Evolutionary conservation across 176 grass and related monocot genomes (phyloP).

Genomic region (Musa itinerans): DNA sequence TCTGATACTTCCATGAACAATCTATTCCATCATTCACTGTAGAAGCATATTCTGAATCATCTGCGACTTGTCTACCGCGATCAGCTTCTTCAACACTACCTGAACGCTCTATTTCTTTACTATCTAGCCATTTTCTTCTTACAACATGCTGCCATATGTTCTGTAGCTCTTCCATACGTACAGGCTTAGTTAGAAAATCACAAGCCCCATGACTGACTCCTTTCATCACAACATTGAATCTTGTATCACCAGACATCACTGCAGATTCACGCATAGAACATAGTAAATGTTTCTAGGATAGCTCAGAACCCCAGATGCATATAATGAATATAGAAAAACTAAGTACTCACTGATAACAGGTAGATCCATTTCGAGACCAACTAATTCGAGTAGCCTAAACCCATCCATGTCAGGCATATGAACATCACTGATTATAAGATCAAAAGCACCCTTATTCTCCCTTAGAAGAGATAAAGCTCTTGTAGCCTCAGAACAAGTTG

Average conservation of each 20-base stretch:
- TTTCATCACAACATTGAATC: conserved; percentile 92
- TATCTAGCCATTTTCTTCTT: conserved; percentile 62
- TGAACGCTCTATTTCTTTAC: conserved; percentile 74
- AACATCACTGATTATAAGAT: conserved; percentile 95
- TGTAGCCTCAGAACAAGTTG: conserved; percentile 72
- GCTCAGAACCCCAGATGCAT: not conserved
- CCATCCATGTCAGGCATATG: conserved; percentile 99
- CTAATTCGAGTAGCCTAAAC: conserved; percentile 88
- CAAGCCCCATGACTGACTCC: conserved; percentile 97
- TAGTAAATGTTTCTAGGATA: conserved; percentile 8
- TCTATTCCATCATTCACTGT: conserved; percentile 71
- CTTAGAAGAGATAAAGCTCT: conserved; percentile 71
- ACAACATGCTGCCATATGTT: conserved; percentile 99
- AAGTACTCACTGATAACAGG: conserved; percentile 96
- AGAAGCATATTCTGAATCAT: conserved; percentile 74
- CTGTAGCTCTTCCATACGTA: conserved; percentile 91
- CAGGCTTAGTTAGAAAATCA: conserved; percentile 93
- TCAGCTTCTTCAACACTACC: conserved; percentile 86
- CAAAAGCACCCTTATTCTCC: conserved; percentile 77
- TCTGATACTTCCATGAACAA: conserved; percentile 61
- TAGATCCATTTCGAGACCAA: conserved; percentile 97
- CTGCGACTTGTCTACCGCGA: conserved; percentile 36
- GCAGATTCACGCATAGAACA: conserved; percentile 29
- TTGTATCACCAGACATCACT: conserved; percentile 99
- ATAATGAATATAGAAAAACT: not conserved